Conservation (phyloP, 2,329 filamentous ascomycete species). For the Ophiostoma triangulosporum region DNA sequence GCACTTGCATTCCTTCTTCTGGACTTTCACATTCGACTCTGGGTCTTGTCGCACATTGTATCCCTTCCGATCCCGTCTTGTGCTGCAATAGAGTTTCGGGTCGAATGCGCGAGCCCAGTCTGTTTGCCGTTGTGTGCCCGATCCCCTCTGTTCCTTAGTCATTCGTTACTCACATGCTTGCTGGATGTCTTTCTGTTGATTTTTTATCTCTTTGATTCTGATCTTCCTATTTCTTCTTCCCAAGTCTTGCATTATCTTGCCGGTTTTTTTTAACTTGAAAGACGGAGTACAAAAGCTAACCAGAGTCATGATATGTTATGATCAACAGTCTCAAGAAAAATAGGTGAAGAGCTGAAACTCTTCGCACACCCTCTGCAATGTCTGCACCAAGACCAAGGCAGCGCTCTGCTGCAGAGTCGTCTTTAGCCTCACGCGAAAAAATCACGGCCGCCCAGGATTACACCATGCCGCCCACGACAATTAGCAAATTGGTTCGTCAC, state of each 20-base stretch:
- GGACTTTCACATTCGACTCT: neutral
- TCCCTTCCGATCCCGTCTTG: conserved; percentile 7
- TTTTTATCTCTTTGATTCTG: neutral
- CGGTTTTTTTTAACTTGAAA: neutral
- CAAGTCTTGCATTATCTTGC: neutral
- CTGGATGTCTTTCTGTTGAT: conserved; percentile 10
- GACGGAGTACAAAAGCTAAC: neutral
- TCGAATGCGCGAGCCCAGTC: neutral
- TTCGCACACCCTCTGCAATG: conserved; percentile 30
- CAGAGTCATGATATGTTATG: neutral
- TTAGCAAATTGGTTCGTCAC: conserved; percentile 36
- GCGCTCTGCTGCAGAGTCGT: conserved; percentile 44
- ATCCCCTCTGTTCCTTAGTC: neutral
- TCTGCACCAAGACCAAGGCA: conserved; percentile 38
- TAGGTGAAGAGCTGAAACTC: neutral
- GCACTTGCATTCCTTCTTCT: neutral
- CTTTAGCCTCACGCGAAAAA: conserved; percentile 26
- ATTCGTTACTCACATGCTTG: neutral
- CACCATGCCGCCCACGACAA: conserved; percentile 35
- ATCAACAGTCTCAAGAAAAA: neutral
- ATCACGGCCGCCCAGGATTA: conserved; percentile 34
- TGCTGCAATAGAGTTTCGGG: conserved; percentile 6
- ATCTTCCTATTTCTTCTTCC: neutral
- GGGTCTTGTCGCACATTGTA: conserved; percentile 6
- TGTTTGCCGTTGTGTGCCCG: neutral